Base-by-base conservation (phyloP, 2,329 filamentous ascomycete genomes). In the Neofusicoccum umdonicola region DNA sequence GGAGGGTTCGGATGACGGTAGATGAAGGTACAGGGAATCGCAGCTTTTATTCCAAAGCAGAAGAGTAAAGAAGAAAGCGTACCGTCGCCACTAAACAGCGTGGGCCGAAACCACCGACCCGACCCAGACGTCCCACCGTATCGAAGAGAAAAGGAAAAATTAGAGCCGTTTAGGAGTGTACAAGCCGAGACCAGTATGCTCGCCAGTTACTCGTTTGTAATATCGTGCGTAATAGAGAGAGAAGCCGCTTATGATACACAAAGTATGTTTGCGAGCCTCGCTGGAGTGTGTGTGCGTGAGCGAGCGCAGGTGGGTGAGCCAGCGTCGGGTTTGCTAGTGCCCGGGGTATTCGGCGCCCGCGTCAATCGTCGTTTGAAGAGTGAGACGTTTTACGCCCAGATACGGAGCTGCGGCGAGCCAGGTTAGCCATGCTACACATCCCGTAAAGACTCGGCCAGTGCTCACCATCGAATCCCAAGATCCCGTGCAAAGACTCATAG, bases 401-500 rank as follows among this genome's bases (percentile, higher is more conserved):
- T 82, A 66, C 82, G 81, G 66, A 84, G 76, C 82, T 84, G 71
- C 50, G 45, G 58, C 22, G 13, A 54, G 19, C 51, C 12, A 44
- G 7, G 19, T 44, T 47, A 60, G 62, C 39, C 19, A 63, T 39
- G 34, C 15, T 50, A n/a, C 15, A 52, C 4, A n/a, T 31, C 17
- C 12, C 65, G 60, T 51, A 27, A 57, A 41, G 31, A 44, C 45
- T 63, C 61, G 63, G 44, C n/a, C n/a, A 39, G 37, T 41, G 62
- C 92, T 83, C 87, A 98, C 95, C 85, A 97, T 86, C 74, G 95
- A 97, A 83, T 99, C 95, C 95, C 95, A 99, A 71, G 95, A 99
- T 79, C 95, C 95, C 75, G 95, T 99, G 87, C 95, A 98, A 83
- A 99, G 85, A 84, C 94, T 98, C 83, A 98, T 97, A 68, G 94